Percentiles rank a stretch among this genome's conserved stretches.
Conservation (phyloP, 2,329 filamentous ascomycete genomes). For the Bisporella sp. region DNA sequence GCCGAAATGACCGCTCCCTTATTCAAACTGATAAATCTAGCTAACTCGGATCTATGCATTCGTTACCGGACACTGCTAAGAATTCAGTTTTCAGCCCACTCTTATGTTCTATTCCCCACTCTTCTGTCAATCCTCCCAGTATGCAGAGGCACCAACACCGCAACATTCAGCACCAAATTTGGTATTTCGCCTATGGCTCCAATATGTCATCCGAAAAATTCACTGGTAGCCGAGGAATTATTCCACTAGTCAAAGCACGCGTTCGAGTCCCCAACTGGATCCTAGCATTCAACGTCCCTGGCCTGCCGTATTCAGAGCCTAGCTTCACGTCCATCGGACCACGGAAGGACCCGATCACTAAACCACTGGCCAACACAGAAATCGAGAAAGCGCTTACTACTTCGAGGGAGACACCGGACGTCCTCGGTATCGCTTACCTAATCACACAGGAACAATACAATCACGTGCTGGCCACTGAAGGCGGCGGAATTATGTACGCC, state of each 20-base stretch:
- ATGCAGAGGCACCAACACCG: no score
- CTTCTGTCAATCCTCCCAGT: no score
- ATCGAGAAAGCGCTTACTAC: not conserved
- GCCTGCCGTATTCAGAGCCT: conserved; percentile 6
- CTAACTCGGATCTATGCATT: no score
- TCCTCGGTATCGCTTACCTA: conserved; percentile 3
- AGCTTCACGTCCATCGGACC: conserved; percentile 1
- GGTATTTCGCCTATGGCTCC: no score
- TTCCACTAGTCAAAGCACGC: not conserved
- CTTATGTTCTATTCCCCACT: no score
- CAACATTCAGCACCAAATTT: no score
- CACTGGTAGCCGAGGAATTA: conserved; percentile 4
- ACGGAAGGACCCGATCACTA: no score
- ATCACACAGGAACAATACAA: conserved; percentile 1
- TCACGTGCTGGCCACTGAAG: conserved; percentile 1
- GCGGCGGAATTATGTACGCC: conserved; percentile 1
- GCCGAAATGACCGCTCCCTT: no score
- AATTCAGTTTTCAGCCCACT: no score
- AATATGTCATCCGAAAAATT: conserved; percentile 5
- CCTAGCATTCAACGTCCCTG: conserved; percentile 1
- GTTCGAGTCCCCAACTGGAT: conserved; percentile 1
- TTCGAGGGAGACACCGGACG: not conserved
- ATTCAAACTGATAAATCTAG: no score
- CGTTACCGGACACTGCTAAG: no score
- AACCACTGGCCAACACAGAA: no score